Evolutionary conservation across 768 basidiomycete species (phyloP).

Genomic region (Lactifluus subvellereus): DNA sequence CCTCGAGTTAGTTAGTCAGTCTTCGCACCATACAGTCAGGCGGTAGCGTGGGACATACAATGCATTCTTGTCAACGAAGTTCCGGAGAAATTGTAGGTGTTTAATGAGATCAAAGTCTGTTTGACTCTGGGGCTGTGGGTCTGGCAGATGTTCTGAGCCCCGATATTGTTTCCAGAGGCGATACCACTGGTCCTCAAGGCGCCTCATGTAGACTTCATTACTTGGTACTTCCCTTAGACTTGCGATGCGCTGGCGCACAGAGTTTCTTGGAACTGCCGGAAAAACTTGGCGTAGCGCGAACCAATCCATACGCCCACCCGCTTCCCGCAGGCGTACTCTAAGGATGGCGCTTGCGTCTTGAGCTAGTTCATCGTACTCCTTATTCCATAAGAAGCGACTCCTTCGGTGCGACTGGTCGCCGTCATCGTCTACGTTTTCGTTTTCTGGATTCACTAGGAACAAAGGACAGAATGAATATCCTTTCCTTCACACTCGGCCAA

Average conservation of each 20-base stretch:
- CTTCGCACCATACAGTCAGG: background rate
- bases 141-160: constrained; percentile 61
- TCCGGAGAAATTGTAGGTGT: constrained; percentile 78
- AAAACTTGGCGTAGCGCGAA: constrained; percentile 74
- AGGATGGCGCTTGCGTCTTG: constrained; percentile 82
- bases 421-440: constrained; percentile 7
- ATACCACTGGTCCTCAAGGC: constrained; percentile 79
- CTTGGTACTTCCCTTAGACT: constrained; percentile 57
- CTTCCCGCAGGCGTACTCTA: constrained; percentile 60
- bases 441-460: background rate
- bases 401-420: constrained; percentile 34
- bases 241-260: constrained; percentile 61
- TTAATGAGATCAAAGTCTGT: constrained; percentile 72
- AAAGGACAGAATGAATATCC: background rate
- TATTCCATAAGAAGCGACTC: constrained; percentile 75
- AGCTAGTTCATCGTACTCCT: constrained; percentile 83
- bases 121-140: constrained; percentile 59
- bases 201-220: constrained; percentile 67
- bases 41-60: constrained; percentile 50
- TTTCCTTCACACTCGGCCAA: background rate
- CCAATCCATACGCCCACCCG: constrained; percentile 57
- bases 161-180: constrained; percentile 68
- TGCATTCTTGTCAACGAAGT: constrained; percentile 78
- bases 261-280: constrained; percentile 65
- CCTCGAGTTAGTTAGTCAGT: constrained; percentile 33